These are phyloP conservation scores for Collybia sp. DNA, from an alignment of 768 basidiomycete species.

Conservation along the genomic window DNA sequence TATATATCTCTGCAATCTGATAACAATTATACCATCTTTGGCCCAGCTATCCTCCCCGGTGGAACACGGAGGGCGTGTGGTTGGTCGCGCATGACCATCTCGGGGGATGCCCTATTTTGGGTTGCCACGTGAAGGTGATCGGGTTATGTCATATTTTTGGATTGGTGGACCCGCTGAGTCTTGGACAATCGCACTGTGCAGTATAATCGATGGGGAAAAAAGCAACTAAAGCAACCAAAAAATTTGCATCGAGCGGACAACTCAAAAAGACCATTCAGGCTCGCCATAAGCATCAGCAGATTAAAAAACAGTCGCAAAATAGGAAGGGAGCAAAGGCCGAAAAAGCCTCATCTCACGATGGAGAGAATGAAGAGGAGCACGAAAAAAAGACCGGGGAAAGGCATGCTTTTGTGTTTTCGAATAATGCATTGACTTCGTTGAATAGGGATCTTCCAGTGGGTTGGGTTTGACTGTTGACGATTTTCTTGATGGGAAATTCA, in stretches of 20 bases:
- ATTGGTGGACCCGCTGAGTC: not conserved
- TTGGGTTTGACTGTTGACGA: slow-evolving; percentile 71
- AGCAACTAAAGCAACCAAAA: slow-evolving; percentile 75
- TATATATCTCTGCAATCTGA: no score
- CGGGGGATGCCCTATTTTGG: slow-evolving; percentile 1
- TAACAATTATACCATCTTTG: no score
- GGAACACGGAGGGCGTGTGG: no score
- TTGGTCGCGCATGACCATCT: no score
- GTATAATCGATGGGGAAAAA: slow-evolving; percentile 42
- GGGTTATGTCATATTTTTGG: no score
- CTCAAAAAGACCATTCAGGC: slow-evolving; percentile 84
- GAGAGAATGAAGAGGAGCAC: slow-evolving; percentile 24
- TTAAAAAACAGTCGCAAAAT: slow-evolving; percentile 64
- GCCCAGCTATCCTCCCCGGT: no score
- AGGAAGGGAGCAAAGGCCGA: slow-evolving; percentile 43
- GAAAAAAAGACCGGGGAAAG: slow-evolving; percentile 7
- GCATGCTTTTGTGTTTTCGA: slow-evolving; percentile 8
- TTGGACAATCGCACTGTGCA: not conserved
- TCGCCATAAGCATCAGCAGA: slow-evolving; percentile 76
- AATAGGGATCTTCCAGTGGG: slow-evolving; percentile 24
- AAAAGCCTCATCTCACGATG: slow-evolving; percentile 22
- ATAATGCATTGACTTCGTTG: not conserved
- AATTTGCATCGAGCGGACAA: slow-evolving; percentile 85
- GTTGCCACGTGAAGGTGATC: not conserved
- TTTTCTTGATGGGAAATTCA: slow-evolving; percentile 67